These are phyloP conservation scores for Ambrosiella cleistominuta DNA, from an alignment of 2,329 filamentous ascomycete species.

Conservation along the genomic window DNA sequence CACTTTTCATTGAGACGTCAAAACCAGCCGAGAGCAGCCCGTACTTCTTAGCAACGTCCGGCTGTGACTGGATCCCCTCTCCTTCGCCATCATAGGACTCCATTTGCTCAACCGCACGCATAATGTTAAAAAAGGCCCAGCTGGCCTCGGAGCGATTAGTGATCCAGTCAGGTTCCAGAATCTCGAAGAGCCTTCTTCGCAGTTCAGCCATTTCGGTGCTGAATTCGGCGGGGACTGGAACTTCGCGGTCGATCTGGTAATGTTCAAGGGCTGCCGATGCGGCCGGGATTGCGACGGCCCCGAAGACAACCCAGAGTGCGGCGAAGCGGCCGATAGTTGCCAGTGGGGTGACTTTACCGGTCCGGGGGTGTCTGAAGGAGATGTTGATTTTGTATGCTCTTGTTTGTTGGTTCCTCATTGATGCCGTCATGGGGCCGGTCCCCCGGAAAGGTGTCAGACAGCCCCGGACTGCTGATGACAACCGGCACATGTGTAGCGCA, in stretches of 20 bases:
- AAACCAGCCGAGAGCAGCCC: conserved; percentile 23
- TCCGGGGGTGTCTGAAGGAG: conserved; percentile 50
- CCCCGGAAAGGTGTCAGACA: too few relatives aligned
- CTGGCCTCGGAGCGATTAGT: neutral
- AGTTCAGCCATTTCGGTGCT: neutral
- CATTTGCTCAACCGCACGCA: conserved; percentile 6
- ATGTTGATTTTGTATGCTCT: neutral
- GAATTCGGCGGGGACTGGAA: conserved; percentile 11
- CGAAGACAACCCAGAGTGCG: conserved; percentile 8
- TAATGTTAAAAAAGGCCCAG: conserved; percentile 1
- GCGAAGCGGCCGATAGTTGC: conserved; percentile 45
- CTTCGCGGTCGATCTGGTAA: conserved; percentile 8
- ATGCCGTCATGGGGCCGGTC: conserved; percentile 31
- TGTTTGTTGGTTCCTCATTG: conserved; percentile 22
- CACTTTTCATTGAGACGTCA: conserved; percentile 58
- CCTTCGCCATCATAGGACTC: conserved; percentile 11
- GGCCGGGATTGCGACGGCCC: conserved; percentile 2
- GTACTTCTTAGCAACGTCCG: conserved; percentile 5
- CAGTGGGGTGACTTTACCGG: conserved; percentile 50
- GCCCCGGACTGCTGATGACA: too few relatives aligned
- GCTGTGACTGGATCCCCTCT: conserved; percentile 9
- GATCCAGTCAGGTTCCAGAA: conserved; percentile 7
- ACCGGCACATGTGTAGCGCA: too few relatives aligned
- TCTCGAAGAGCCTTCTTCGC: conserved; percentile 6
- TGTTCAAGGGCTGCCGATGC: conserved; percentile 5